Conservation (phyloP, 116 monocot species). For the Posidonia oceanica region DNA sequence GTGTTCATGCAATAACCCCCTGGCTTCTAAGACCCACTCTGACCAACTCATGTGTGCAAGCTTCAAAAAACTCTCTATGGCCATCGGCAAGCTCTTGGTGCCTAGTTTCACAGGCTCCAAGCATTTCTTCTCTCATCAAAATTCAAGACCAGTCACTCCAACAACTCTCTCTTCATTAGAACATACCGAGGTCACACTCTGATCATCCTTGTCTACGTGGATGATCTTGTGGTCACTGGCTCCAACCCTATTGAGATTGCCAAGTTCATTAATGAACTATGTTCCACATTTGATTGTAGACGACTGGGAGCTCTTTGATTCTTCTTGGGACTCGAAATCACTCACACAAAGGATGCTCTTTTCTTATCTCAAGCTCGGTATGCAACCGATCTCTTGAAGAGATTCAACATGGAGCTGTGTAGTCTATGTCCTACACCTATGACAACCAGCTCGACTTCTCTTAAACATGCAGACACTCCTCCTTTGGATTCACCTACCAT, state of each 20-base stretch:
- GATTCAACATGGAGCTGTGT: no score
- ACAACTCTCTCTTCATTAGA: not conserved
- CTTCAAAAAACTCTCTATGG: slow-evolving; percentile 1
- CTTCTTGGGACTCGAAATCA: not conserved
- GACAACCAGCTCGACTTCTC: not conserved
- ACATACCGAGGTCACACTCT: not conserved
- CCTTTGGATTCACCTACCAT: fast-evolving
- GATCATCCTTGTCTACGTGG: not conserved
- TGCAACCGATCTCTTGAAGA: no score
- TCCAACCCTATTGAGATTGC: not conserved
- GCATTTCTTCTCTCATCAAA: not conserved
- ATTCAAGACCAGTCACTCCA: not conserved
- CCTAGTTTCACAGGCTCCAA: not conserved
- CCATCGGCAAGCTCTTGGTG: not conserved
- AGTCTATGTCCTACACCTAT: no score
- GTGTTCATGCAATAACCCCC: no score
- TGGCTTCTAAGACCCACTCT: not conserved
- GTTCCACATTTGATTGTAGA: not conserved
- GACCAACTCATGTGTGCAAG: not conserved
- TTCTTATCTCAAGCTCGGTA: no score
- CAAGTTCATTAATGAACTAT: no score
- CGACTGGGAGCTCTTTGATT: not conserved
- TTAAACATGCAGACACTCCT: not conserved
- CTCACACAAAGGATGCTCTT: no score
- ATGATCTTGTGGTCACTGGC: not conserved